Evolutionary conservation across 2,329 filamentous ascomycete genomes (phyloP), one percentile per base, ranked within the genome.

Genomic region (Domatiomyces globalis): DNA sequence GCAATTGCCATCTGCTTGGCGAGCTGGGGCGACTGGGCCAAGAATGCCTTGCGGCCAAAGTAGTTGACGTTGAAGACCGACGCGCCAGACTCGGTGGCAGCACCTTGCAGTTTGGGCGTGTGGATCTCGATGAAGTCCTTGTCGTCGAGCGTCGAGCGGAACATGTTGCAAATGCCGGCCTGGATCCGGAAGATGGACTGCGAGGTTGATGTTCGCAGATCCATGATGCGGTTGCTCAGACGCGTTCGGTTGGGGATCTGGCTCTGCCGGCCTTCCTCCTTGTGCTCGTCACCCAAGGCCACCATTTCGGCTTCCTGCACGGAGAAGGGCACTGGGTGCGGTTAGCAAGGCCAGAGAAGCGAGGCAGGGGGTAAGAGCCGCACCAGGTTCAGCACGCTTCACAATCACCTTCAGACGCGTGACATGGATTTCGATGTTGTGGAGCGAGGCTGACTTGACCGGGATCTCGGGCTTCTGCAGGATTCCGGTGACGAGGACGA

Each of bases 1-100:
- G 87, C 86, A 43, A 95, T 87, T 49, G 81, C 79, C 85, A 94
- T 90, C 67, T 95, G 89, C 71, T 95, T 95, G 49, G 87, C 85
- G 57, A 95, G 69, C 67, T 95, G 89, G 5, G 89, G 89, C 55
- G 86, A 94, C 69, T 95, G 89, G 0, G 89, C 89, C 12, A 95
- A 71, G 72, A 92, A 95, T 2, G 88, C 89, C 18, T 79, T 79
- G 49, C 89, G 81, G 27, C 82, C 85, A 69, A 95, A 95, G 70
- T 95, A 95, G 63, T 92, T 85, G 47, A 94, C 80, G 65, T 86
- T 82, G 74, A 95, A 95, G 4, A 95, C 89, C 57, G 87, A 87
- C 12, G 89, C 83, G 46, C 89, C 89, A 46, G 86, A 94, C 67
- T 95, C 89, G 0, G 89, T 94, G 1, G 89, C 89, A 10, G 85